Base-by-base conservation (phyloP, 2,329 filamentous ascomycete genomes). In the Aquanectria penicillioides region DNA sequence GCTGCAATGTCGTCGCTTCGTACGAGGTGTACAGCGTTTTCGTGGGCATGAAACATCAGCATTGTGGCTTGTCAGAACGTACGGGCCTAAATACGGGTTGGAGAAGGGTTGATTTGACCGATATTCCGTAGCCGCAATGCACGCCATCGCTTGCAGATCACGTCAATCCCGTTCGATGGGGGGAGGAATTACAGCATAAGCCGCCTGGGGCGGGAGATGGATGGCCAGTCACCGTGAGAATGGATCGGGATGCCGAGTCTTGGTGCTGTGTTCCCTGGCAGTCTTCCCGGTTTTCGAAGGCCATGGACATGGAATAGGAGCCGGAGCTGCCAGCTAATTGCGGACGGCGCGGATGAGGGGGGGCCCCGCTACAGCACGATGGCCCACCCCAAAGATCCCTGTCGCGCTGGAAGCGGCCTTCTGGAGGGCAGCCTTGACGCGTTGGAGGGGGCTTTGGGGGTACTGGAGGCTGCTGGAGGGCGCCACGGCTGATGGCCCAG, bases 401-500 rank as follows among this genome's bases (percentile, higher is more conserved):
- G 54, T 36, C 36, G 48, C 36, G 48, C 55, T 52, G 55, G 55
- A 52, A 46, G 13, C 29, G 20, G 18, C 22, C 28, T 31, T 44
- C 40, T 48, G 38, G 12, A 25, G 12, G 33, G 31, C 34, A 26
- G 29, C 9, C 18, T 26, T 34, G 31, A n/a, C 7, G 46, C 10
- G 11, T 25, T 33, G 15, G 46, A 28, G 22, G 29, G 36, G 12
- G 23, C 33, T 34, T 38, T 33, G 34, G 36, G 40, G 28, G 43
- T 33, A 33, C n/a, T 37, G 33, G 28, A 20, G 33, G 25, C 29
- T 40, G 41, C 33, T 29, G 17, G 17, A 49, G 22, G 38, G 51
- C 57, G 57, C 67, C 62, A 57, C 60, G 62, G 61, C 38, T 55
- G 55, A 52, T 55, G 54, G 51, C 33, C 22, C 41, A 41, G 37